Evolutionary conservation across 2,329 filamentous ascomycete genomes (phyloP).

Genomic region (Macrophomina pseudophaseolina): DNA sequence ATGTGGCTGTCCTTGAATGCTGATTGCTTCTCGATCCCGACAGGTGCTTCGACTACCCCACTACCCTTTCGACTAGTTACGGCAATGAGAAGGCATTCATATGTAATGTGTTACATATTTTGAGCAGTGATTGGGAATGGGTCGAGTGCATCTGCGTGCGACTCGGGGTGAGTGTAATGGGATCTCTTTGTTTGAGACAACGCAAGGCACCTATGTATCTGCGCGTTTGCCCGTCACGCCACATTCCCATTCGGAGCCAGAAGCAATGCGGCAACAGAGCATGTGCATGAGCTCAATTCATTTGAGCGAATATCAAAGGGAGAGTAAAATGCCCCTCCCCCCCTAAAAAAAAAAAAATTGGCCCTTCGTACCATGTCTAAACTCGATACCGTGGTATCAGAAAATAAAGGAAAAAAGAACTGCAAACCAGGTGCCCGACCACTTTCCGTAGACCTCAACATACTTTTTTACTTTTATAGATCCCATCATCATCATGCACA

Average conservation of each 20-base stretch:
- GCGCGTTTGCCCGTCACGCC: background rate
- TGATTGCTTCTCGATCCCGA: no score
- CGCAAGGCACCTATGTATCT: background rate
- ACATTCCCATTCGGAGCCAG: background rate
- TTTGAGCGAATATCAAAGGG: background rate
- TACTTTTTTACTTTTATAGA: slow-evolving; percentile 1
- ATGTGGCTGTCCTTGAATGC: no score
- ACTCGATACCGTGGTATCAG: slow-evolving; percentile 11
- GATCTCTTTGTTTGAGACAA: background rate
- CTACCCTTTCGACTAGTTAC: no score
- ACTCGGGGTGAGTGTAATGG: background rate
- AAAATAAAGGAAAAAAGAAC: background rate
- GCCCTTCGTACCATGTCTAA: background rate
- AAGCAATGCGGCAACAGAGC: background rate
- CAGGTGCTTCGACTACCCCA: no score
- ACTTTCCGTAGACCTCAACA: background rate
- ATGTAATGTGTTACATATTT: no score
- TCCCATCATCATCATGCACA: background rate
- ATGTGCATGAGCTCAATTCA: background rate
- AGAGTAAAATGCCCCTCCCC: no score
- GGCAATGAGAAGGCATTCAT: no score
- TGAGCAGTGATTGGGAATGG: background rate
- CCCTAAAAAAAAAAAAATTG: background rate
- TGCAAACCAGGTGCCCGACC: background rate
- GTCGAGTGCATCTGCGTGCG: no score